Evolutionary conservation across 169 alveolate species (phyloP).

Genomic region (Miamiensis avidus): DNA sequence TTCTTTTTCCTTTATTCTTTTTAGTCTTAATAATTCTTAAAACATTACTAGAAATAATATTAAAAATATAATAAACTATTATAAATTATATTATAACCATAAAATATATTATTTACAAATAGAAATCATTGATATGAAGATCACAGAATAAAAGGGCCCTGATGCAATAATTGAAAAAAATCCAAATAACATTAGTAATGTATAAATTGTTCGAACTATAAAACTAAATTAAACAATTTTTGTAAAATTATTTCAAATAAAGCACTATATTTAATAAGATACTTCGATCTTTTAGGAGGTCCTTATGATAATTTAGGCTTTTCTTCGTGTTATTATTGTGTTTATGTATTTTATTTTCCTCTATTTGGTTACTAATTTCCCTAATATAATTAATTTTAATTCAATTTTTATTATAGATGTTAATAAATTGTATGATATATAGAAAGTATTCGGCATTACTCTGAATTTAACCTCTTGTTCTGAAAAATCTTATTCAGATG

Average conservation of each 20-base stretch:
- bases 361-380: too few relatives aligned
- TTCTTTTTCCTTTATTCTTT: slow-evolving; percentile 65
- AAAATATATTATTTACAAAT: slow-evolving; percentile 59
- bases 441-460: neutral
- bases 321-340: too few relatives aligned
- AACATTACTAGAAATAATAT: slow-evolving; percentile 72
- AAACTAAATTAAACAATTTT: neutral
- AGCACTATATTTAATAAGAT: too few relatives aligned
- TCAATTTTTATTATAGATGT: neutral
- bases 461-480: neutral
- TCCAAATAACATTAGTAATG: slow-evolving; percentile 71
- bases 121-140: slow-evolving; percentile 73
- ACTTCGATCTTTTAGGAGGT: neutral
- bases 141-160: slow-evolving; percentile 90
- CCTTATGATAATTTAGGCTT: neutral
- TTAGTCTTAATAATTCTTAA: slow-evolving; percentile 74
- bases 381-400: too few relatives aligned
- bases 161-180: slow-evolving; percentile 82
- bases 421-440: neutral
- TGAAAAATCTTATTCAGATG: neutral
- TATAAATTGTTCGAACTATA: slow-evolving; percentile 70
- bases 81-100: slow-evolving; percentile 48
- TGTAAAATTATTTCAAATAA: neutral
- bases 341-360: too few relatives aligned
- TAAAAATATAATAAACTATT: slow-evolving; percentile 44